phyloP scores from a whole-genome alignment of 176 grass and related monocot genomes.

The Phragmites australis region DNA sequence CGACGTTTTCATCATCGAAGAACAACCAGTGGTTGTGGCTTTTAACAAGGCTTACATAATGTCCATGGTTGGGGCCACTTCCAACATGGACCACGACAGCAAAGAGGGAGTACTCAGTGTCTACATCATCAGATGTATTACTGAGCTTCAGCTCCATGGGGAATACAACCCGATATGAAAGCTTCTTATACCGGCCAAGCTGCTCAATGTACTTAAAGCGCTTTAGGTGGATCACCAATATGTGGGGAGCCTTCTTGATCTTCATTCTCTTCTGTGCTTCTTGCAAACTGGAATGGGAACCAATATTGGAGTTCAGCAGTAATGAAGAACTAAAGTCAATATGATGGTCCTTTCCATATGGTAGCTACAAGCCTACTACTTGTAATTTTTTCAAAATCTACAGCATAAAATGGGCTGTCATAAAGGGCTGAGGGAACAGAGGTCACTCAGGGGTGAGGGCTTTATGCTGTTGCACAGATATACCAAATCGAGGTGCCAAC shows the following conservation, averaged over 20 bases:
- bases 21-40: constrained; percentile 97
- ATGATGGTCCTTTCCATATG: constrained; percentile 12
- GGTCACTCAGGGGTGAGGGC: background rate
- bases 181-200: constrained; percentile 91
- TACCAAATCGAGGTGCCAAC: constrained; percentile 8
- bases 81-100: constrained; percentile 94
- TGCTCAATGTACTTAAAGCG: constrained; percentile 96
- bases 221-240: constrained; percentile 94
- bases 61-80: constrained; percentile 95
- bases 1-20: constrained; percentile 93
- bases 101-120: constrained; percentile 91
- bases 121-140: constrained; percentile 73
- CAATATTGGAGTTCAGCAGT: constrained; percentile 31
- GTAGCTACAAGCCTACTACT: background rate
- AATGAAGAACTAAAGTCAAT: constrained; percentile 23
- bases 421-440: background rate
- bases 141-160: constrained; percentile 93
- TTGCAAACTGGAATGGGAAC: constrained; percentile 70
- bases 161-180: constrained; percentile 95
- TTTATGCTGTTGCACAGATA: background rate
- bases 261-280: constrained; percentile 99
- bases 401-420: constrained; percentile 3
- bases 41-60: constrained; percentile 95
- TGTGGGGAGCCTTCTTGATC: constrained; percentile 92
- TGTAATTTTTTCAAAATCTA: constrained; percentile 26